Base-by-base conservation (phyloP, 1,139 yeast species). In the Debaryomycetaceae sp. region DNA sequence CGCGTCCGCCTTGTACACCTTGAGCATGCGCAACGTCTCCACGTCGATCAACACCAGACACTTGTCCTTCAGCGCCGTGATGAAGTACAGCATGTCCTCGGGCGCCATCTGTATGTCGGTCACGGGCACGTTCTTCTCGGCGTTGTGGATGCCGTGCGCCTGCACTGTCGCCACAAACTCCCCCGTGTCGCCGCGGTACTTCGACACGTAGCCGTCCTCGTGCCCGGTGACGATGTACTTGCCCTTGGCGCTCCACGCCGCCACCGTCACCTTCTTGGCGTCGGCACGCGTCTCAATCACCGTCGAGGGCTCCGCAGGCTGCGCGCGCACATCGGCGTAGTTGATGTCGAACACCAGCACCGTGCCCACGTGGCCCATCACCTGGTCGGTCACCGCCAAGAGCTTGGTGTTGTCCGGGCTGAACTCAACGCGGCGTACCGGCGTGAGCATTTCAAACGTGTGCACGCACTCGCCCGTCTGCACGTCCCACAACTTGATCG, bases 31-130 rank as follows among this genome's bases (percentile, higher is more conserved):
- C 41, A 91, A 70, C 27, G 81, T 71, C 43, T 84, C 94, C 27
- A 83, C 84, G 51, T 85, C 93, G 36, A 83, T 67, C 44, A 93
- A 67, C 41, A 75, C 69, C n/a, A 96, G 83, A 38, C 82, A 71
- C 65, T 88, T 85, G 65, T 91, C 99, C 63, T 91, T 86, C 34
- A 96, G 86, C 3, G 96, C 70, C 14, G 96, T 88, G 54, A 93
- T 76, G 58, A 91, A 85, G 60, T 91, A 93, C 14, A 96, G 78
- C 52, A 66, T 72, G 61, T 91, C 98, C 44, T 77, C 78, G 19
- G 65, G 69, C 11, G 94, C 78, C 57, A 88, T 83, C 62, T 91
- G 99, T 51, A 91, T 64, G 59, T 91, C 99, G 28, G 95, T 85
- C 49, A 91, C 66, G 25, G 60, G 43, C 23, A 59, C 48, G 30